Percentiles rank a stretch among this genome's conserved stretches.
These are phyloP conservation scores for Stagonosporopsis tanaceti DNA, from an alignment of 2,329 filamentous ascomycete species.

Conservation along the genomic window DNA sequence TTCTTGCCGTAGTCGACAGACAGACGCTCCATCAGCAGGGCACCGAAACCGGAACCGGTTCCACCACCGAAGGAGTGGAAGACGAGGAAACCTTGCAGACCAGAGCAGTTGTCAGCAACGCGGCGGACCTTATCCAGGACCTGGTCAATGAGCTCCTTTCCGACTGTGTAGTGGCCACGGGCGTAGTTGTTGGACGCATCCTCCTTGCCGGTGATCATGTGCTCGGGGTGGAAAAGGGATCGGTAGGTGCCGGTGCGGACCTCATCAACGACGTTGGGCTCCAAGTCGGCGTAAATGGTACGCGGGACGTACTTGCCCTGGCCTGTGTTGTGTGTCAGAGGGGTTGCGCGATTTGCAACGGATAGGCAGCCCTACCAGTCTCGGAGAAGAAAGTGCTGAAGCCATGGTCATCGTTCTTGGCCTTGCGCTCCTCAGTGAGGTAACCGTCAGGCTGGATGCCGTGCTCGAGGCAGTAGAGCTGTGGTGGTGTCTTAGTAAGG, in stretches of 20 bases:
- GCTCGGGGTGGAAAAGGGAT: slow-evolving; percentile 96
- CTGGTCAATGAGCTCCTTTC: slow-evolving; percentile 98
- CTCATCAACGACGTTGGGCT: slow-evolving; percentile 99
- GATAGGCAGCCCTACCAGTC: slow-evolving; percentile 74
- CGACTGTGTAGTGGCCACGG: slow-evolving; percentile 98
- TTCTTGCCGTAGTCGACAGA: slow-evolving; percentile 99
- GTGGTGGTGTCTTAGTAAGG: slow-evolving; percentile 41
- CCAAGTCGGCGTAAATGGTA: slow-evolving; percentile 99
- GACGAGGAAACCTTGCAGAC: slow-evolving; percentile 98
- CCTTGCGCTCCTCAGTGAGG: slow-evolving; percentile 97
- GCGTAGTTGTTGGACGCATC: slow-evolving; percentile 99
- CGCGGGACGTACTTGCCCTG: slow-evolving; percentile 99
- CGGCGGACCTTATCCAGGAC: slow-evolving; percentile 97
- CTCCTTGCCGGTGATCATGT: slow-evolving; percentile 99
- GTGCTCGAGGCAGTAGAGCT: slow-evolving; percentile 99
- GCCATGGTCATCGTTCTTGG: slow-evolving; percentile 88
- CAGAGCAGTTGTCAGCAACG: slow-evolving; percentile 94
- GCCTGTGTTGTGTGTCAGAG: slow-evolving; percentile 63
- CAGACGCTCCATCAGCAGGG: slow-evolving; percentile 97
- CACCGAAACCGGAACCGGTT: slow-evolving; percentile 98
- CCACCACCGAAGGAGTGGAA: slow-evolving; percentile 99
- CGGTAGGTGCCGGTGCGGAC: slow-evolving; percentile 98
- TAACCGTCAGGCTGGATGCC: slow-evolving; percentile 99
- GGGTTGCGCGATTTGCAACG: slow-evolving; percentile 23
- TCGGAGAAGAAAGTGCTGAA: slow-evolving; percentile 99